Percentiles rank a stretch among this genome's conserved stretches.
Evolutionary conservation across 305 asterid genomes (phyloP).

Genomic region (Solanum chacoense): DNA sequence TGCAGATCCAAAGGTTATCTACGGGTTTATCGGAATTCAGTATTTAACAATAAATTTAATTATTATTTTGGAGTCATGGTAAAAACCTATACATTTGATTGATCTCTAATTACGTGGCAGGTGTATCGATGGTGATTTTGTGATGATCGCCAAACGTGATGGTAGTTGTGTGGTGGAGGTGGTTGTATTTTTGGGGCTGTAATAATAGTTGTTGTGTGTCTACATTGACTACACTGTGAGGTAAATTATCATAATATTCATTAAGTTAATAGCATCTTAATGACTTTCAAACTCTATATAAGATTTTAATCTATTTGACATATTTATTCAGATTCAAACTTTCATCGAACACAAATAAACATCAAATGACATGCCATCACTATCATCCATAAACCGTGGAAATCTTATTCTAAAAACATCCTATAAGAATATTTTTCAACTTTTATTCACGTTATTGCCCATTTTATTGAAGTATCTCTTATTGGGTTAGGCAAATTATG

Average conservation of each 20-base stretch:
- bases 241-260: neutral
- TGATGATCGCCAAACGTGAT: neutral
- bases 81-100: neutral
- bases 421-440: neutral
- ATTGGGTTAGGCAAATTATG: neutral
- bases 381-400: neutral
- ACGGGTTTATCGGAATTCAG: neutral
- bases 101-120: fast-evolving
- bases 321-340: neutral
- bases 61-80: neutral
- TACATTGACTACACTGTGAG: neutral
- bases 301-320: neutral
- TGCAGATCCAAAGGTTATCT: neutral
- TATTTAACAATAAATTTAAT: neutral
- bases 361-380: neutral
- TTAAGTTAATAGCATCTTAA: neutral
- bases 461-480: neutral
- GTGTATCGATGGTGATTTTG: neutral
- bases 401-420: neutral
- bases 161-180: no score
- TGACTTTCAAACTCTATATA: neutral
- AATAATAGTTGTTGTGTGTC: neutral
- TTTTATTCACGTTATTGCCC: neutral
- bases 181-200: neutral
- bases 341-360: neutral